Evolutionary conservation across 495 filamentous ascomycete genomes (phyloP), one percentile per base, ranked within the genome.

Genomic region (Tuber umbilicatum): DNA sequence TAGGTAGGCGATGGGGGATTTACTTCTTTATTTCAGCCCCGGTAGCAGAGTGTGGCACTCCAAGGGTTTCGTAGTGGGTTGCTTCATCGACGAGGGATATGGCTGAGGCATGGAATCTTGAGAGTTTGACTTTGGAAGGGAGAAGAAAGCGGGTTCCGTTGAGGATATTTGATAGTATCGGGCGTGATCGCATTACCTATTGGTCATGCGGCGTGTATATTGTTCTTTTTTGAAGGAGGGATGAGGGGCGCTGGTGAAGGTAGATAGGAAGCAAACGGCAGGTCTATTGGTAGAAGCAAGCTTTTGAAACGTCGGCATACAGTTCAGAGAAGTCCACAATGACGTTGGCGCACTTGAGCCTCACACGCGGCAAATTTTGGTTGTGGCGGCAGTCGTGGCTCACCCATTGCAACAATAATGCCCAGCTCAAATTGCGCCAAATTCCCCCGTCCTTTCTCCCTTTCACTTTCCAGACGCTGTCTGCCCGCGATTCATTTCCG

Each of bases 51-150:
- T 86, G 84, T 23, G 89, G 86, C 38, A 99, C 80, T 47, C 90
- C 87, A n/a, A 99, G 88, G 73, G 90, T 91, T 80, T 95, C 90
- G 84, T 98, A 98, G 84, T 94, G 90, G 82, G 85, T 92, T 78
- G 70, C 81, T 77, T 81, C 84, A 74, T 81, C 77, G 19, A 77
- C 75, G 71, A 76, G 81, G 71, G 74, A 73, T 60, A 73, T 42
- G 74, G 74, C 38, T 75, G 85, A 83, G 84, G 83, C 71, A 82
- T 87, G 85, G 79, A 89, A 88, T 17, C 14, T 42, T 5, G 45
- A 47, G 41, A 21, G 27, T 35, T 35, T 31, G 4, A 14, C 27
- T 35, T 6, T 17, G 4, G 55, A 16, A 40, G 21, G 19, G 31
- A 7, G 27, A n/a, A 70, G 60, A 39, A n/a, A 17, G 41, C 70